These are phyloP conservation scores for Cinnamomum chago DNA, from an alignment of 164 flowering plant species.

Conservation along the genomic window DNA sequence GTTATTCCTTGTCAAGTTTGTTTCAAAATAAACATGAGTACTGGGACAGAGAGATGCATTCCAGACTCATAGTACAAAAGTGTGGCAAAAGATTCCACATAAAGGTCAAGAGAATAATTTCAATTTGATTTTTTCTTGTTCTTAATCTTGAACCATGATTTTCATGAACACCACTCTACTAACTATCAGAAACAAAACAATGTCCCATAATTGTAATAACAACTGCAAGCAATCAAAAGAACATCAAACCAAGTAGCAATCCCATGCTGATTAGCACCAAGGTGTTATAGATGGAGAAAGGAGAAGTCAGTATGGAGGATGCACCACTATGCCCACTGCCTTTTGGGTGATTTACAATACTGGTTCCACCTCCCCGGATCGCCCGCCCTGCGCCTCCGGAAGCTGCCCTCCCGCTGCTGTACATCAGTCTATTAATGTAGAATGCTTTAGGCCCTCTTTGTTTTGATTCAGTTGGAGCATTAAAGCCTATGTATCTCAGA, in stretches of 20 bases:
- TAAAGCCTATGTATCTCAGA: not conserved
- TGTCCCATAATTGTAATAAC: not conserved
- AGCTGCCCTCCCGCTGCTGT: not conserved
- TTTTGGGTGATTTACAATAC: not conserved
- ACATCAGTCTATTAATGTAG: not conserved
- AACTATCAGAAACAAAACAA: too few relatives aligned
- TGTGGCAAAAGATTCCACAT: too few relatives aligned
- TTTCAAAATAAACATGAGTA: too few relatives aligned
- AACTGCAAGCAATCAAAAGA: conserved; percentile 9
- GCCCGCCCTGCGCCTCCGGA: not conserved
- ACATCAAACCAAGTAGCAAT: not conserved
- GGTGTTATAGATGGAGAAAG: not conserved
- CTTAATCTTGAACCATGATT: too few relatives aligned
- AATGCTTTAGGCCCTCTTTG: not conserved
- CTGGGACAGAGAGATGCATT: too few relatives aligned
- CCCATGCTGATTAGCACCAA: not conserved
- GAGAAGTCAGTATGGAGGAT: not conserved
- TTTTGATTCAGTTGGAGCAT: not conserved
- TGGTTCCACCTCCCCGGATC: not conserved
- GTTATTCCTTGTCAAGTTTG: too few relatives aligned
- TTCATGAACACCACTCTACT: too few relatives aligned
- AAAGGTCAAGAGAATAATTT: too few relatives aligned
- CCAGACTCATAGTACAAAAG: too few relatives aligned
- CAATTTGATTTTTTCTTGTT: too few relatives aligned
- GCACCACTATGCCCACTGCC: not conserved